Base-by-base conservation (phyloP, 164 flowering plant species). In the Dillenia suffruticosa region DNA sequence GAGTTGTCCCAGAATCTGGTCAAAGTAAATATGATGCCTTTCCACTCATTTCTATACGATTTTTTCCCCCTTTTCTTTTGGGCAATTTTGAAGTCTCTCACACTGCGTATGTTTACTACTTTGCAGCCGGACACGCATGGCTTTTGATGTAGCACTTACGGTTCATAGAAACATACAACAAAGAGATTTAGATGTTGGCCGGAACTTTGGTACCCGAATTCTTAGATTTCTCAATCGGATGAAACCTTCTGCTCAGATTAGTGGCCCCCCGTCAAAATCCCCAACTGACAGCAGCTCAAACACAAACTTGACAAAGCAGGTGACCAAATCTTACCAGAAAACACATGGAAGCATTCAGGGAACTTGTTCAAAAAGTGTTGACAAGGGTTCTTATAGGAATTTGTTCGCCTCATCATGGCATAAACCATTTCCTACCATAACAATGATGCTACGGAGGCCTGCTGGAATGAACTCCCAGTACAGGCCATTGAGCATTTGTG, bases 181-280 rank as follows among this genome's bases (percentile, higher is more conserved):
- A 57, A 84, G 91, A 65, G 97, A 89, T 67, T 65, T 90, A 49
- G 95, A 84, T 76, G 93, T 84, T 50, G 96, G 96, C 16, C 72
- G 86, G 61, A 89, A 75, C 63, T 72, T 90, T n/a, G 95, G 93
- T n/a, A 94, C 89, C 72, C 61, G 84, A 89, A 86, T 94, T 59
- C 85, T 94, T 10, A 73, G 93, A 9, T 78, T 87, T 80, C 90
- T 94, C 40, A 96, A 89, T 60, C 75, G 76, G 24, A 71, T 77
- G 81, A 90, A 90, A 66, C 97, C 97, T 12, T 81, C 86, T 3
- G 98, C 96, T 49, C 81, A 87, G 55, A 94, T 90, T 56, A 76
- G 70, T 46, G 61, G 64, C 9, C 56, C 63, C 9, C 67, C 74
- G 8, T 52, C 14, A 49, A 68, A 59, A 17, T 58, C 65, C 49